Evolutionary conservation across 148 eudicot species (phyloP), one percentile per base, ranked within the genome.

Genomic region (Selenicereus undatus): DNA sequence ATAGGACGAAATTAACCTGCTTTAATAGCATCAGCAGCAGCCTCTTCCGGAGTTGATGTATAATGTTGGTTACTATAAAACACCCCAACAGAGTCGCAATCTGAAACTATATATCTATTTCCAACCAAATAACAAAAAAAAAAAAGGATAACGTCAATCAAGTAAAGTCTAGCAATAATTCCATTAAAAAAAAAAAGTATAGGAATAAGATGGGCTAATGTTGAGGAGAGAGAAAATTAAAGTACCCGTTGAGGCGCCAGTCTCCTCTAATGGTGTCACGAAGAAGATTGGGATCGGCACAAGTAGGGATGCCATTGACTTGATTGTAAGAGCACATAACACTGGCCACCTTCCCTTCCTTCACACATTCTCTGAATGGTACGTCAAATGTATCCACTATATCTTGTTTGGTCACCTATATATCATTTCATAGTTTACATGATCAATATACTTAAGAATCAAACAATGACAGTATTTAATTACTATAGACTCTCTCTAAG

Each of bases 321-420:
- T 93, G 94, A 79, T 95, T 95, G 83, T 93, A 95, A 5, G 98
- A 95, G 83, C 98, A 95, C 98, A 95, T 95, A 0, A 95, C 94
- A 82, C 98, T 93, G 0, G 98, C 97, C 8, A 91, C 99, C 11
- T 91, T 93, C 14, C 99, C 99, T 89, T 91, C 91, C 78, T 65
- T 75, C 13, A 95, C 99, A 80, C 99, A 95, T 64, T 87, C 90
- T 77, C 87, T 87, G 35, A 95, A 95, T 8, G 99, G 97, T 56
- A 93, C 87, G 20, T 86, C 90, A 82, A 90, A 95, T 78, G 99
- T 95, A 45, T 95, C 99, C 64, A 75, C 91, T 73, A 87, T 86
- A 71, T 95, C 99, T 80, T 95, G 99, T 78, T 89, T 92, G 87
- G 89, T 95, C 20, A 95, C 97, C 99, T 93, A 82, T 77, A 82